These are phyloP conservation scores for Blastobotrys robertii DNA, from an alignment of 805 yeast species.

Conservation along the genomic window DNA sequence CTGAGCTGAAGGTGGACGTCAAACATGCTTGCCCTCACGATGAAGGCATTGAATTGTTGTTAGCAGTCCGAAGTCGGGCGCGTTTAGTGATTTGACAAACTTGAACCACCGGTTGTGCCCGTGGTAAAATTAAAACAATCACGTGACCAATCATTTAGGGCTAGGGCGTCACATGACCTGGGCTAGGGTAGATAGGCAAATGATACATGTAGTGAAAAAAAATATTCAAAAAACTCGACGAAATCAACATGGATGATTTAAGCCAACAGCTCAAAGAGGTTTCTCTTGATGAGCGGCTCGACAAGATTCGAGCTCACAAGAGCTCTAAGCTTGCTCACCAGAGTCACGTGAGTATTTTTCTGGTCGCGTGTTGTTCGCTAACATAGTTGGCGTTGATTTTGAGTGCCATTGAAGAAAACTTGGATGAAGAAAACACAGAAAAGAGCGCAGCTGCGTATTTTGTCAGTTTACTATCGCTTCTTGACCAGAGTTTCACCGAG, in stretches of 20 bases:
- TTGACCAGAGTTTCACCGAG: slow-evolving; percentile 59
- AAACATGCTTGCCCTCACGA: too few species aligned
- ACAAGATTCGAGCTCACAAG: slow-evolving; percentile 52
- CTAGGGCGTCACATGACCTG: too few species aligned
- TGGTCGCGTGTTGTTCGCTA: not conserved
- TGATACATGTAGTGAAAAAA: too few species aligned
- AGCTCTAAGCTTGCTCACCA: slow-evolving; percentile 80
- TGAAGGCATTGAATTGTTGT: too few species aligned
- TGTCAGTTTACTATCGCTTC: slow-evolving; percentile 68
- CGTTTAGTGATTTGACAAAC: too few species aligned
- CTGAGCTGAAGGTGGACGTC: too few species aligned
- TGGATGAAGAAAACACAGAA: slow-evolving; percentile 51
- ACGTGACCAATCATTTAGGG: too few species aligned
- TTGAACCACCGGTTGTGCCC: too few species aligned
- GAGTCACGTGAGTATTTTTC: slow-evolving; percentile 38
- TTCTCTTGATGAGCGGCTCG: slow-evolving; percentile 16
- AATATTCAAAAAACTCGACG: too few species aligned
- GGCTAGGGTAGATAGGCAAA: too few species aligned
- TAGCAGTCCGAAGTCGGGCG: too few species aligned
- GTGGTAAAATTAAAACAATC: too few species aligned
- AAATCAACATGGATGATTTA: not conserved
- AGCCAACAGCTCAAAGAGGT: slow-evolving; percentile 3
- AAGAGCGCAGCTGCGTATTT: slow-evolving; percentile 73
- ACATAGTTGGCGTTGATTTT: slow-evolving; percentile 57
- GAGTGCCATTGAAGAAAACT: slow-evolving; percentile 83